phyloP scores from a whole-genome alignment of 345 rosid genomes.

The Boechera divaricarpa region DNA sequence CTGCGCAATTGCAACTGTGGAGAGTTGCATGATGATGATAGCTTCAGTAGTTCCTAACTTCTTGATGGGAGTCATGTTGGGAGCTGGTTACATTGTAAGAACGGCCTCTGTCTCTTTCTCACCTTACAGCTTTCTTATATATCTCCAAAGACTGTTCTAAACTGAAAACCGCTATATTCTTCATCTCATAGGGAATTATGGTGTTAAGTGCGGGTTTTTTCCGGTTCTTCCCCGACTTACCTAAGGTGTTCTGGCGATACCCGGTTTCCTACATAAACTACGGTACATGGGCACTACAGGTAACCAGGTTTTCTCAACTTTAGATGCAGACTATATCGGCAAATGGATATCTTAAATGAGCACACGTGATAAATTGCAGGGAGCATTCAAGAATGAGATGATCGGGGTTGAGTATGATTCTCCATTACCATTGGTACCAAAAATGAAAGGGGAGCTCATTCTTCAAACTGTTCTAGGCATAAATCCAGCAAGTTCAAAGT shows the following conservation, averaged over 20 bases:
- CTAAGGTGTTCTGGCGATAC: constrained; percentile 78
- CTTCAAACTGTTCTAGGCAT: constrained; percentile 62
- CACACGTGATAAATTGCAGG: constrained; percentile 52
- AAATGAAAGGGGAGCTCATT: constrained; percentile 64
- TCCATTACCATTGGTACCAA: constrained; percentile 58
- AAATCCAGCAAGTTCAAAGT: constrained; percentile 59
- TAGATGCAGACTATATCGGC: constrained; percentile 8
- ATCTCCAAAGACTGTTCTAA: constrained; percentile 4
- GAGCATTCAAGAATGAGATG: constrained; percentile 84
- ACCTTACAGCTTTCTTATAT: constrained; percentile 17
- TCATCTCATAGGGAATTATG: constrained; percentile 62
- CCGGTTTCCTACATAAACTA: constrained; percentile 74
- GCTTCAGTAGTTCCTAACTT: constrained; percentile 83
- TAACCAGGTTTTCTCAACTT: constrained; percentile 35
- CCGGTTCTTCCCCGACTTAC: constrained; percentile 72
- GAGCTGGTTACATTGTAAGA: constrained; percentile 85
- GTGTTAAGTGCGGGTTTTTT: constrained; percentile 87
- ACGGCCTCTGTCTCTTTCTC: constrained; percentile 13
- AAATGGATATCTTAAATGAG: constrained; percentile 6
- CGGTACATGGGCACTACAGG: constrained; percentile 87
- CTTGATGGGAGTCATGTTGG: constrained; percentile 72
- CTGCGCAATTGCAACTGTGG: constrained; percentile 63
- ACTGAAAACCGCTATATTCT: not conserved
- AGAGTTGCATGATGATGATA: constrained; percentile 89
- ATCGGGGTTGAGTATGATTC: constrained; percentile 78